Percentiles rank a stretch among this genome's conserved stretches.
These are phyloP conservation scores for Sordaria brevicollis DNA, from an alignment of 495 filamentous ascomycete species.

Conservation along the genomic window DNA sequence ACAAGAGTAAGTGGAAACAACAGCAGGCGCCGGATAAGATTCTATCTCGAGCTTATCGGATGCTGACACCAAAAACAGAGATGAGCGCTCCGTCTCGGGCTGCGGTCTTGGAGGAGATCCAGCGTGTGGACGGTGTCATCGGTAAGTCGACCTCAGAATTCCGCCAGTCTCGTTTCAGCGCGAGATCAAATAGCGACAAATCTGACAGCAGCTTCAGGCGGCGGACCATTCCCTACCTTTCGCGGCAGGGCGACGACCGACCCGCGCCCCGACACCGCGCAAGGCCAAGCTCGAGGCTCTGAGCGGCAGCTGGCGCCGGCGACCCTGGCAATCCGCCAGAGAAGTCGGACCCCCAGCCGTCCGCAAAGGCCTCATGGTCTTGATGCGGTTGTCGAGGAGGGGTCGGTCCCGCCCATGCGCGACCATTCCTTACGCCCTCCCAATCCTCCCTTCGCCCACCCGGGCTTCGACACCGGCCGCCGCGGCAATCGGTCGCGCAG, in stretches of 20 bases:
- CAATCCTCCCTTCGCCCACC: neutral
- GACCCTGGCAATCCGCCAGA: neutral
- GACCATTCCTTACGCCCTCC: neutral
- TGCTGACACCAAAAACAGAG: neutral
- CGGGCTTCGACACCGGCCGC: neutral
- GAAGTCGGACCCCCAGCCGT: neutral
- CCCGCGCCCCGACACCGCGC: neutral
- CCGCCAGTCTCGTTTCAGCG: neutral
- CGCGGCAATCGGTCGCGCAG: neutral
- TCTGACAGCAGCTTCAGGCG: neutral
- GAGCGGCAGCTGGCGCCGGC: neutral
- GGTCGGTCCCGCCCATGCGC: neutral
- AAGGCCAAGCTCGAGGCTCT: neutral
- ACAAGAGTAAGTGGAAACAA: neutral
- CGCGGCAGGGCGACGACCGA: neutral
- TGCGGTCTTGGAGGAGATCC: neutral
- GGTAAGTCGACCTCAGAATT: neutral
- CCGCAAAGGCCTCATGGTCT: neutral
- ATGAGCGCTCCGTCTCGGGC: neutral
- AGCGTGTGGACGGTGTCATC: neutral
- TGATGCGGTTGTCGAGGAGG: neutral
- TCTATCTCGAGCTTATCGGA: neutral
- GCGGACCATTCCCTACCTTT: neutral
- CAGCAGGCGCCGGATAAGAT: neutral
- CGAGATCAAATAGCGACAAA: neutral